Percentiles rank a stretch among this genome's conserved stretches.
Evolutionary conservation across 78 protist genomes (phyloP).

Genomic region (Cavenderia fasciculata): DNA sequence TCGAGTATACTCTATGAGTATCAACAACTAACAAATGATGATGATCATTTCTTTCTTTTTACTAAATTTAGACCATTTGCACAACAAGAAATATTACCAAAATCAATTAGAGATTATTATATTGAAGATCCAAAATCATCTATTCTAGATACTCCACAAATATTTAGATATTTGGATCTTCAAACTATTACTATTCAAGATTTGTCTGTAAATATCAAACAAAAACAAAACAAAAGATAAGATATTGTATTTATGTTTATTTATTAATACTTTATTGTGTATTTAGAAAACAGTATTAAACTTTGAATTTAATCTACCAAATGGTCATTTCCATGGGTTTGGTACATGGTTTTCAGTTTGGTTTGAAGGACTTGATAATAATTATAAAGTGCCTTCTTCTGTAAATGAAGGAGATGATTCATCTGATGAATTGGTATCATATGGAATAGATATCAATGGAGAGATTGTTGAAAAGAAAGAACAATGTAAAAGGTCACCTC

Average conservation of each 20-base stretch:
- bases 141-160: constrained; percentile 28
- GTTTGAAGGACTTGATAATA: constrained; percentile 32
- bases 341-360: constrained; percentile 58
- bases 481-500: background rate
- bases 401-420: background rate
- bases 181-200: constrained; percentile 30
- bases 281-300: constrained; percentile 24
- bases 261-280: background rate
- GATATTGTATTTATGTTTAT: background rate
- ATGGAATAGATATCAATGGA: constrained; percentile 11
- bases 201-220: background rate
- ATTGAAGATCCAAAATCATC: background rate
- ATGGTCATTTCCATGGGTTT: constrained; percentile 40
- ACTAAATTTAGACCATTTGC: constrained; percentile 39
- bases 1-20: background rate
- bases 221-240: background rate
- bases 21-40: background rate
- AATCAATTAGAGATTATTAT: constrained; percentile 66
- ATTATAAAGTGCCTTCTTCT: no score
- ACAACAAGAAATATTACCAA: constrained; percentile 11
- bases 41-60: background rate
- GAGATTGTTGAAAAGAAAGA: background rate
- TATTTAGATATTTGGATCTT: constrained; percentile 35
- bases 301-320: constrained; percentile 32
- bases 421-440: background rate